Evolutionary conservation across 2,329 filamentous ascomycete genomes (phyloP).

Genomic region (Lasiodiplodia sp.): DNA sequence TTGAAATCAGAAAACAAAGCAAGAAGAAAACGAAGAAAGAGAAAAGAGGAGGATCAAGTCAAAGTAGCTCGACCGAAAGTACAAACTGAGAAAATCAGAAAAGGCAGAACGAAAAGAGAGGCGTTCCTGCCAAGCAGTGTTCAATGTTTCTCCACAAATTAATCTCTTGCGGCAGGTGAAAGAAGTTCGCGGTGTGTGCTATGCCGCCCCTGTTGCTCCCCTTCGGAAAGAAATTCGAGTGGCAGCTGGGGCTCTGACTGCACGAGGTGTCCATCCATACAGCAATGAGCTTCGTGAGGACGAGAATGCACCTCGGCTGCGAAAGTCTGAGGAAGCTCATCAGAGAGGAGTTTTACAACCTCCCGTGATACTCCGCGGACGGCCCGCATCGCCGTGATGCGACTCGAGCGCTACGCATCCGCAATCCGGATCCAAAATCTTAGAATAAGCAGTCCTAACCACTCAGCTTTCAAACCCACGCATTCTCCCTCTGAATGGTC

Average conservation of each 20-base stretch:
- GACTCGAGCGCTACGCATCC: neutral
- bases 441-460: neutral
- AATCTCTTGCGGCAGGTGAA: neutral
- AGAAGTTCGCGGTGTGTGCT: neutral
- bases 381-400: too few species aligned
- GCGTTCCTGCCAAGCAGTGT: neutral
- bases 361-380: neutral
- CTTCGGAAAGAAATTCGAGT: neutral
- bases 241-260: neutral
- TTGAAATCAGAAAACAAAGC: neutral
- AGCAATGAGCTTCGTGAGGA: neutral
- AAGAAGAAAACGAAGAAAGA: neutral
- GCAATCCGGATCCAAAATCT: neutral
- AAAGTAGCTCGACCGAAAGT: neutral
- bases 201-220: neutral
- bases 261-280: neutral
- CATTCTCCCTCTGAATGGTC: conserved; percentile 18
- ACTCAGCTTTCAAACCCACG: neutral
- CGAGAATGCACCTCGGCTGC: neutral
- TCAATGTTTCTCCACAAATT: neutral
- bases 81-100: neutral
- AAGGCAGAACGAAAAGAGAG: neutral
- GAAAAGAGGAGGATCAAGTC: neutral
- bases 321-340: neutral
- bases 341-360: neutral